Percentiles rank a stretch among this genome's conserved stretches.
phyloP scores from a whole-genome alignment of 2,329 filamentous ascomycete genomes.

The Parastagonospora avenae region DNA sequence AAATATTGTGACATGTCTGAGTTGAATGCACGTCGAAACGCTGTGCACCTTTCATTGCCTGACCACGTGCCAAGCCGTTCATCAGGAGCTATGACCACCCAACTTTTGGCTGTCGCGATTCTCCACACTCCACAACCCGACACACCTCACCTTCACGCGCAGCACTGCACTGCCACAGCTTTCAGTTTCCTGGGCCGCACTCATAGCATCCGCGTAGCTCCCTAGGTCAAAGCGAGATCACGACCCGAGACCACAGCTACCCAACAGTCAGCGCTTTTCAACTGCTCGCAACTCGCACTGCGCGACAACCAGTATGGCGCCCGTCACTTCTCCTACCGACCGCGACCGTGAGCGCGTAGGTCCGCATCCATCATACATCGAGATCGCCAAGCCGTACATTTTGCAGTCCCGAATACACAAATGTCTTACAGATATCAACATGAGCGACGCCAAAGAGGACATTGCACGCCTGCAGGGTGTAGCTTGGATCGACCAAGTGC shows the following conservation, averaged over 20 bases:
- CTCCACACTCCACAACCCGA: constrained; percentile 11
- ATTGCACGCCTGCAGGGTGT: constrained; percentile 82
- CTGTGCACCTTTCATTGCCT: neutral
- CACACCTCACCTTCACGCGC: neutral
- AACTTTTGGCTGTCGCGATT: constrained; percentile 10
- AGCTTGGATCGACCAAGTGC: constrained; percentile 84
- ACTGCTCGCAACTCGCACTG: neutral
- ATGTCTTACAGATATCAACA: constrained; percentile 70
- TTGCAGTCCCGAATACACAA: constrained; percentile 80
- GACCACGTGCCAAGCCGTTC: neutral
- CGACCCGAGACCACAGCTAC: neutral
- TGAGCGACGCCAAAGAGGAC: constrained; percentile 80
- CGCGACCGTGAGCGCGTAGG: constrained; percentile 43
- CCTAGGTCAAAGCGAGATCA: no score
- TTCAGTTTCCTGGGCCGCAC: no score
- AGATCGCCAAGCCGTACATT: constrained; percentile 74
- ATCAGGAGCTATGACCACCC: constrained; percentile 25
- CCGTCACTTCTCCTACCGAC: constrained; percentile 31
- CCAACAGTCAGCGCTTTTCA: neutral
- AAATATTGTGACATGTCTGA: neutral
- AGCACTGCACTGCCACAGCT: no score
- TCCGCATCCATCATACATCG: constrained; percentile 67
- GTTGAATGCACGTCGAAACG: neutral
- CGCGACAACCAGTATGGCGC: constrained; percentile 31
- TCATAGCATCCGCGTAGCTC: no score